Base-by-base conservation (phyloP, 495 filamentous ascomycete species). In the Neurospora sublineolata region DNA sequence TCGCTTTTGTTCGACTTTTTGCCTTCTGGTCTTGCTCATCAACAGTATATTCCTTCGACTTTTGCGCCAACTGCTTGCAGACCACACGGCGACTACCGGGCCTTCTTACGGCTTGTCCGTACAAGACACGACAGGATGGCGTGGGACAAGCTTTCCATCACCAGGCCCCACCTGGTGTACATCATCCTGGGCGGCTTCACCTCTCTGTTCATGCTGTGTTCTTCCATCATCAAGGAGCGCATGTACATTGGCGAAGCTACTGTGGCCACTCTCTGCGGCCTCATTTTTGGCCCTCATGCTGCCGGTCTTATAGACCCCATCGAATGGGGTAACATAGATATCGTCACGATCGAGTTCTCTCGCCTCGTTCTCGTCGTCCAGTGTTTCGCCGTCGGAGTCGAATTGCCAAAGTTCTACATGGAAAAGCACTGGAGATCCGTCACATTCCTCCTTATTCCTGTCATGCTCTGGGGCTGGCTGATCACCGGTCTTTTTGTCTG, bases 191-290 rank as follows among this genome's bases (percentile, higher is more conserved):
- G 96, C 74, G 96, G 95, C 76, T 99, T 99, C 83, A 98, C 96
- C 70, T 93, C 91, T 69, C 84, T 99, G 76, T 99, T 99, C 84
- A 99, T 99, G 96, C 84, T 99, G 64, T 96, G 93, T 81, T 98
- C 95, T 46, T 91, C 95, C 67, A 89, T 98, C 80, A 94, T 99
- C 81, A 99, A 99, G 86, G 96, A 99, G 84, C 90, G 92, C 76
- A 87, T 99, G 70, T 99, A 99, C 83, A 98, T 99, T 72, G 96
- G 96, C 76, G 96, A 99, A 87, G 96, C 96, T 36, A 97, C 96
- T 11, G 92, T 99, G 11, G 96, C 96, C 42, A 98, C 96, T 4
- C 80, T 99, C 67, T 97, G 94, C 80, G 96, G 96, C 68, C 90
- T 98, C 81, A 97, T 99, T 76, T 98, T 99, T 79, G 96, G 96